Conservation (phyloP, 2,329 filamentous ascomycete genomes). For the Pseudocercospora vitis region DNA sequence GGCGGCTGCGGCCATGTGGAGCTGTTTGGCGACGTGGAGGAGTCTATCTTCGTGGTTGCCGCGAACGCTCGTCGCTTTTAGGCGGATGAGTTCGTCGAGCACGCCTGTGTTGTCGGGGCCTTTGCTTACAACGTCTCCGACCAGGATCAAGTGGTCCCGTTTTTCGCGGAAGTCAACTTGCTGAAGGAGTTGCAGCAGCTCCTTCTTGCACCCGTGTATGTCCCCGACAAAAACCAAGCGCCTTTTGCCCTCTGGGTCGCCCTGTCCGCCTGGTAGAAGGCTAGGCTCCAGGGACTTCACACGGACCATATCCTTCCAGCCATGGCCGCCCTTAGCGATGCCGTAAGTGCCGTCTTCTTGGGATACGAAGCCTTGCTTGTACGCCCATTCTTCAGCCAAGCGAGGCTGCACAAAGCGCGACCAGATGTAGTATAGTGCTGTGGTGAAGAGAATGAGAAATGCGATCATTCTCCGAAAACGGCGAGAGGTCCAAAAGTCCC, state of each 20-base stretch:
- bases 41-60: slow-evolving; percentile 92
- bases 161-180: slow-evolving; percentile 63
- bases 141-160: slow-evolving; percentile 72
- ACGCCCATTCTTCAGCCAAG: slow-evolving; percentile 38
- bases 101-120: slow-evolving; percentile 81
- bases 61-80: slow-evolving; percentile 77
- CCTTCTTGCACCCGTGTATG: slow-evolving; percentile 80
- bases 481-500: slow-evolving; percentile 22
- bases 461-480: slow-evolving; percentile 36
- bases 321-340: slow-evolving; percentile 30
- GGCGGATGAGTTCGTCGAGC: slow-evolving; percentile 68
- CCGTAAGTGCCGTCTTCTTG: slow-evolving; percentile 34
- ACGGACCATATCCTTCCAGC: slow-evolving; percentile 47
- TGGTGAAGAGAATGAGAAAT: slow-evolving; percentile 34
- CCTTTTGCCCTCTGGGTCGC: slow-evolving; percentile 44
- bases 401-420: slow-evolving; percentile 40
- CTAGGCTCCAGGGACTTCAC: slow-evolving; percentile 51
- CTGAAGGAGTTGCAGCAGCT: slow-evolving; percentile 63
- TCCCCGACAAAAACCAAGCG: slow-evolving; percentile 83
- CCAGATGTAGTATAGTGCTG: slow-evolving; percentile 41
- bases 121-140: slow-evolving; percentile 80
- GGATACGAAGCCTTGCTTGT: slow-evolving; percentile 38
- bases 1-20: slow-evolving; percentile 1
- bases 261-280: slow-evolving; percentile 35
- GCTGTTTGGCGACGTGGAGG: slow-evolving; percentile 51